Conservation (phyloP, 2,329 filamentous ascomycete species). For the Fusarium sp. region DNA sequence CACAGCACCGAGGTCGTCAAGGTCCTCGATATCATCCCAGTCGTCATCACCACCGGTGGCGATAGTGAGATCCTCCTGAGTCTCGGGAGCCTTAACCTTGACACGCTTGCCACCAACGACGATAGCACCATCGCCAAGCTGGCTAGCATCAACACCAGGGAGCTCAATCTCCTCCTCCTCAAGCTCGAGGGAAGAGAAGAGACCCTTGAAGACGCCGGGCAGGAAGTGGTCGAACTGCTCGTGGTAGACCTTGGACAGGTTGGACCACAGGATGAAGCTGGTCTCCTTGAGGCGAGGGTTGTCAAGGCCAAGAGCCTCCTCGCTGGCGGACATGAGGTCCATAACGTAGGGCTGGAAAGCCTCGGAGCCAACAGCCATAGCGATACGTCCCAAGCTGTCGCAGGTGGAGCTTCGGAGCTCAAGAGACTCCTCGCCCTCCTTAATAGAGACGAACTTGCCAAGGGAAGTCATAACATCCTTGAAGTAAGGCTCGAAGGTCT, state of each 20-base stretch:
- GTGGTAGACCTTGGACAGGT: conserved; percentile 93
- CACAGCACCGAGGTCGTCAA: conserved; percentile 87
- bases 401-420: conserved; percentile 91
- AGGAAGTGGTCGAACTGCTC: conserved; percentile 86
- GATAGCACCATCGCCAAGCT: conserved; percentile 82
- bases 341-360: conserved; percentile 93
- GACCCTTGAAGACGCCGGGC: conserved; percentile 81
- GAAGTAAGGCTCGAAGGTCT: conserved; percentile 92
- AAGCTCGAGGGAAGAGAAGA: conserved; percentile 88
- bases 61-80: conserved; percentile 68
- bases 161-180: conserved; percentile 90
- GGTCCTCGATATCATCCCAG: conserved; percentile 78
- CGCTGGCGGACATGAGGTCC: conserved; percentile 91
- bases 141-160: conserved; percentile 68
- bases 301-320: conserved; percentile 89
- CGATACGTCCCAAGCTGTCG: conserved; percentile 94
- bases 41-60: conserved; percentile 69
- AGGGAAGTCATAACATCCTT: conserved; percentile 91
- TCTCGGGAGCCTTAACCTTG: conserved; percentile 76
- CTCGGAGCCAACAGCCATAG: conserved; percentile 86
- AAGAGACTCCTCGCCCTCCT: conserved; percentile 90
- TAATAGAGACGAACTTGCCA: conserved; percentile 85
- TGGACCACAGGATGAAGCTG: conserved; percentile 97
- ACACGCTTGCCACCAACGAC: conserved; percentile 87
- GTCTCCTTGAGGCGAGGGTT: conserved; percentile 95